Conservation (phyloP, 106 monocot species). For the Iris macrosiphon region DNA sequence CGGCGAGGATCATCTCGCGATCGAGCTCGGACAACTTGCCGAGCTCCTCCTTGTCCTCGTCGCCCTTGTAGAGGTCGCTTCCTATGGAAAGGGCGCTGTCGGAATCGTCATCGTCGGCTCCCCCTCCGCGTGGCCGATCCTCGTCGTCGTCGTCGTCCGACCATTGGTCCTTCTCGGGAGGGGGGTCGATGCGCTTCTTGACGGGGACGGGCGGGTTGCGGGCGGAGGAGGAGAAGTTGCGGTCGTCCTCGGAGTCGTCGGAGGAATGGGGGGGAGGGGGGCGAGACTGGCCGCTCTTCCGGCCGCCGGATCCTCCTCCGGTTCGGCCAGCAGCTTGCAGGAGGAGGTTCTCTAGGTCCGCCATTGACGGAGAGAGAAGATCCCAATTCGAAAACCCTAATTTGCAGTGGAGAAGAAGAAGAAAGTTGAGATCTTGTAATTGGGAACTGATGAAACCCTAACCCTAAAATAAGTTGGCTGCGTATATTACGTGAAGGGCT, state of each 20-base stretch:
- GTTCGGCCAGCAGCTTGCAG: slow-evolving; percentile 70
- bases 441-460: too few relatives aligned
- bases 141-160: slow-evolving; percentile 23
- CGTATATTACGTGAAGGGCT: too few relatives aligned
- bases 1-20: slow-evolving; percentile 83
- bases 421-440: too few relatives aligned
- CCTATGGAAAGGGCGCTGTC: slow-evolving; percentile 74
- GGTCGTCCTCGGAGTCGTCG: too few relatives aligned
- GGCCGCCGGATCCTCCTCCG: background rate
- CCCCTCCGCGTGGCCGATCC: slow-evolving; percentile 29
- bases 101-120: too few relatives aligned
- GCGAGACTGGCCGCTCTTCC: slow-evolving; percentile 19
- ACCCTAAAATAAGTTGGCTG: too few relatives aligned
- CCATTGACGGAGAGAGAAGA: slow-evolving; percentile 36
- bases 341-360: slow-evolving; percentile 58
- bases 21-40: slow-evolving; percentile 64
- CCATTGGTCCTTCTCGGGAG: slow-evolving; percentile 20
- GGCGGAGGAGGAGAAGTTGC: too few relatives aligned
- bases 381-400: background rate
- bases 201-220: slow-evolving; percentile 20
- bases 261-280: too few relatives aligned
- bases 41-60: slow-evolving; percentile 73
- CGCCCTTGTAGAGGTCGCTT: slow-evolving; percentile 85
- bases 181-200: slow-evolving; percentile 44
- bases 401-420: too few relatives aligned